Conservation (phyloP, 2,329 filamentous ascomycete species). For the Aspergillus unguis region DNA sequence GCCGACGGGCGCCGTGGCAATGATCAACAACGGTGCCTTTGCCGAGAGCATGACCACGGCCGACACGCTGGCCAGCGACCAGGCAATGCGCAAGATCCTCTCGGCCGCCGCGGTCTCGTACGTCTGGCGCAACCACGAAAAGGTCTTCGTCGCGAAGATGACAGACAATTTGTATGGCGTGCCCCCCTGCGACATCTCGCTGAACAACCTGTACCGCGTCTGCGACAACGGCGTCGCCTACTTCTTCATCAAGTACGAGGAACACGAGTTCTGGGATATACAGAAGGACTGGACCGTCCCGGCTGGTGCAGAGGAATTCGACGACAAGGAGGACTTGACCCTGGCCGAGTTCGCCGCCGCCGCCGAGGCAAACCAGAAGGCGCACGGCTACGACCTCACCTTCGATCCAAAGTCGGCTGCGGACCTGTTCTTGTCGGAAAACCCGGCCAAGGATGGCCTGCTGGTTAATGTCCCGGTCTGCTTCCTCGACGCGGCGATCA, state of each 20-base stretch:
- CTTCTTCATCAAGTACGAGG: neutral
- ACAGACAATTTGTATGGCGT: neutral
- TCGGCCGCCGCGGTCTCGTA: neutral
- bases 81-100: neutral
- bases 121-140: neutral
- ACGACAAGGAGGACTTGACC: neutral
- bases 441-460: neutral
- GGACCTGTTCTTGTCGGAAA: neutral
- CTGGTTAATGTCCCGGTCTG: neutral
- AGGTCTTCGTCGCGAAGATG: neutral
- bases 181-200: neutral
- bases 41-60: neutral
- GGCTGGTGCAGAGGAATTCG: neutral
- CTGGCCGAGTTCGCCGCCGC: neutral
- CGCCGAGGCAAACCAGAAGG: neutral
- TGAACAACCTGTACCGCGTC: neutral
- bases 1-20: no score
- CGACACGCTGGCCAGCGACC: neutral
- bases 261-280: neutral
- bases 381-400: neutral
- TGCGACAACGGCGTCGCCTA: neutral
- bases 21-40: neutral
- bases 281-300: neutral
- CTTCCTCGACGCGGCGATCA: neutral
- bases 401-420: neutral